Evolutionary conservation across 352 stramenopile species (phyloP).

Genomic region (Lagenidium giganteum): DNA sequence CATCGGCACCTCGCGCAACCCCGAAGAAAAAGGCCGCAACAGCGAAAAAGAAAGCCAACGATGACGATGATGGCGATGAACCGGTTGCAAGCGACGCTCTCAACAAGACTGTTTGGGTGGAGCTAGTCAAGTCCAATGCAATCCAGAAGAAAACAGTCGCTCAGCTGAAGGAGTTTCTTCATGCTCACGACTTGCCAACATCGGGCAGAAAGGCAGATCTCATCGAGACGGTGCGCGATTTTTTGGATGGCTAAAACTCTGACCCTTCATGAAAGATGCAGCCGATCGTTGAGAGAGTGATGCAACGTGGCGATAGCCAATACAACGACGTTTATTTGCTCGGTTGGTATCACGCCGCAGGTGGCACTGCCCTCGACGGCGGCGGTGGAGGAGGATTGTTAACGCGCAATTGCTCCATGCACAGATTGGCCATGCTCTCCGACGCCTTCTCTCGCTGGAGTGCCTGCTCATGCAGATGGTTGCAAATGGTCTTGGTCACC

Average conservation of each 20-base stretch:
- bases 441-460: constrained; percentile 6
- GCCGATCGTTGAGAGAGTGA: too few relatives aligned
- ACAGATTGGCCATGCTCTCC: constrained; percentile 9
- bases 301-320: too few relatives aligned
- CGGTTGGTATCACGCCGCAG: too few relatives aligned
- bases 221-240: constrained; percentile 31
- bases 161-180: constrained; percentile 55
- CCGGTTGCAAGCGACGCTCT: constrained; percentile 26
- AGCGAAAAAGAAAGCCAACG: constrained; percentile 33
- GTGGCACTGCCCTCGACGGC: too few relatives aligned
- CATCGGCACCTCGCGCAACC: too few relatives aligned
- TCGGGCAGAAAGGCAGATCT: constrained; percentile 55
- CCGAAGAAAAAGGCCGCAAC: constrained; percentile 10
- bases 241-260: constrained; percentile 27
- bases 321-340: too few relatives aligned
- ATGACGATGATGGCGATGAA: constrained; percentile 8
- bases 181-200: constrained; percentile 27
- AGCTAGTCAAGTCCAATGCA: constrained; percentile 29
- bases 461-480: constrained; percentile 16
- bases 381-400: too few relatives aligned
- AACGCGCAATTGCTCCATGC: constrained; percentile 15
- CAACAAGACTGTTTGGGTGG: constrained; percentile 38
- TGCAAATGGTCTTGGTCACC: constrained; percentile 39
- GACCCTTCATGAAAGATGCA: too few relatives aligned
- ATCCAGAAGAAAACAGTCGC: constrained; percentile 59